Conservation (phyloP, 345 rosid species). For the Camelina hispida region DNA sequence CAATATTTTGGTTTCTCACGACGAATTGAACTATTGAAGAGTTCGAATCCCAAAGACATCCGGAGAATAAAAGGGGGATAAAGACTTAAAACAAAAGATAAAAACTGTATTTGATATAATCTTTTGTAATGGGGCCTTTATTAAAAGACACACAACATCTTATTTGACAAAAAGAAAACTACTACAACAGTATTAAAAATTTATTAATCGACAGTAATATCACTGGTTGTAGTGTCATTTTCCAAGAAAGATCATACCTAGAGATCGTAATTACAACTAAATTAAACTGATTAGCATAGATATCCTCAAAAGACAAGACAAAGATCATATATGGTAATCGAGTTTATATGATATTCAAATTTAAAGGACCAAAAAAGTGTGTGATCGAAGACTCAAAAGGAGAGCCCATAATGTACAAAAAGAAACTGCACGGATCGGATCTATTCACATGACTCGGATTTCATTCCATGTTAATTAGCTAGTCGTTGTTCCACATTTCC, state of each 20-base stretch:
- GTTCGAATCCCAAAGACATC: slow-evolving; percentile 41
- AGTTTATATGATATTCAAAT: slow-evolving; percentile 26
- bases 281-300: slow-evolving; percentile 31
- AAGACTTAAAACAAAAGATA: neutral
- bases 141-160: slow-evolving; percentile 46
- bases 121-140: slow-evolving; percentile 26
- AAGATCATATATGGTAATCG: slow-evolving; percentile 34
- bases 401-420: slow-evolving; percentile 45
- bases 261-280: slow-evolving; percentile 33
- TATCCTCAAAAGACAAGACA: slow-evolving; percentile 33
- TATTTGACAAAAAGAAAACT: slow-evolving; percentile 19
- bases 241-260: slow-evolving; percentile 57
- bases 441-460: slow-evolving; percentile 45
- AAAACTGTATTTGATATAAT: slow-evolving; percentile 19
- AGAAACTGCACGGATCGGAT: slow-evolving; percentile 47
- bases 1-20: neutral
- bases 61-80: slow-evolving; percentile 5
- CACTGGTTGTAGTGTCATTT: slow-evolving; percentile 49
- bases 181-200: neutral
- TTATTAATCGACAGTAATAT: slow-evolving; percentile 28
- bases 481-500: slow-evolving; percentile 40
- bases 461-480: slow-evolving; percentile 39
- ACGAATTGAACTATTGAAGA: neutral
- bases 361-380: slow-evolving; percentile 44
- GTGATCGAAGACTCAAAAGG: slow-evolving; percentile 48